Conservation (phyloP, 2,329 filamentous ascomycete genomes). For the Coniochaeta sp. region DNA sequence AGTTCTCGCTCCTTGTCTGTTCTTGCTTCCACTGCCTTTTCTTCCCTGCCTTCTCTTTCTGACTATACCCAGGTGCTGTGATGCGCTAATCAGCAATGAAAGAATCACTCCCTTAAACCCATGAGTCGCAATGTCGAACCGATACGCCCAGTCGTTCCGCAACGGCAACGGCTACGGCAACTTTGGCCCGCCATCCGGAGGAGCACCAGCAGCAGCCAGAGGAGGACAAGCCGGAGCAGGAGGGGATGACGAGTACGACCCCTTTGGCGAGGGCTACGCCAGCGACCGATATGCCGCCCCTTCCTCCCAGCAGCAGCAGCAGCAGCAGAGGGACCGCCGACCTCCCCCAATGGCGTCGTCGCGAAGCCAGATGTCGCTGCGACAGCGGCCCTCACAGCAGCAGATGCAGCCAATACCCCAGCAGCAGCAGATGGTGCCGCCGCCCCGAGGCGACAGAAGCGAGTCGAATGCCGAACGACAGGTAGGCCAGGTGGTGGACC, state of each 20-base stretch:
- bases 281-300: conserved; percentile 33
- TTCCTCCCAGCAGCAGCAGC: neutral
- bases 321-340: neutral
- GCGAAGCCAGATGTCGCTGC: conserved; percentile 8
- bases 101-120: neutral
- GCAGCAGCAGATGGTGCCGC: conserved; percentile 14
- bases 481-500: conserved; percentile 62
- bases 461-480: conserved; percentile 47
- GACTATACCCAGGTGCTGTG: no score
- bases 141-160: conserved; percentile 40
- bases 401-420: conserved; percentile 10
- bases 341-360: conserved; percentile 7
- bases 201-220: neutral
- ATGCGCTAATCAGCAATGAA: neutral
- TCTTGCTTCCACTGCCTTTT: neutral
- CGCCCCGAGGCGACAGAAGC: no score
- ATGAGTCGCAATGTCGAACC: conserved; percentile 37
- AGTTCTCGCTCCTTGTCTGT: neutral
- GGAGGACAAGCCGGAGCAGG: conserved; percentile 6
- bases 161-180: conserved; percentile 38
- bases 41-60: no score
- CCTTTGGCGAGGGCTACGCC: conserved; percentile 38
- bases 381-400: conserved; percentile 4
- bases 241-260: conserved; percentile 41
- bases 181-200: conserved; percentile 23